Evolutionary conservation across 208 protist genomes (phyloP), one percentile per base, ranked within the genome.

Genomic region (Spongospora subterranea): DNA sequence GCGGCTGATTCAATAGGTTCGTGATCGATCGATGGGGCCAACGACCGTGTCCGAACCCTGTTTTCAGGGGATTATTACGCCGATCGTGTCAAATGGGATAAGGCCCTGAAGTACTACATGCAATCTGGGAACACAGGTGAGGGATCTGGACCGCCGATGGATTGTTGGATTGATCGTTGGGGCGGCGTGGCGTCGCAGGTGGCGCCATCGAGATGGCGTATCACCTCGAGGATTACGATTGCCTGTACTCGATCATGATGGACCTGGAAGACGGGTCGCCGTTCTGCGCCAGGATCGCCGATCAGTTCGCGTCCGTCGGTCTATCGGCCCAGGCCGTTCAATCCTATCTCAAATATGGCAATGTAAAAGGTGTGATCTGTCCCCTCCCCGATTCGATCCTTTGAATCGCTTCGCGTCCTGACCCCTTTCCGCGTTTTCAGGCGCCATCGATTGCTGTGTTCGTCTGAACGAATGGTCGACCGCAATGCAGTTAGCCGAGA

Each of bases 11-110:
- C 97, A 91, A 97, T 98, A 88, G 98, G n/a, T n/a, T n/a, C n/a
- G n/a, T n/a, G n/a, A n/a, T n/a, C n/a, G n/a, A n/a, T n/a, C n/a
- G n/a, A n/a, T n/a, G n/a, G n/a, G n/a, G n/a, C n/a, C n/a, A n/a
- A n/a, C n/a, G n/a, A n/a, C n/a, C n/a, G n/a, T n/a, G n/a, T n/a
- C n/a, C n/a, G n/a, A n/a, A n/a, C n/a, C n/a, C n/a, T n/a, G n/a
- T n/a, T n/a, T n/a, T n/a, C n/a, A n/a, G n/a, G 98, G 39, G 97
- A 98, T 92, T 96, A 97, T 94, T 98, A 98, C 94, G 95, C 96
- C 0, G 95, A 98, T 91, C 94, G 95, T 20, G 96, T 97, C 91
- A 97, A 98, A 93, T 46, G 38, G 54, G 94, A 94, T 88, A 97
- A 98, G 92, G 97, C 97, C 0, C 91, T 96, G 40, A 96, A 97